Evolutionary conservation across 768 basidiomycete species (phyloP).

Genomic region (Leccinum pellstonianum): DNA sequence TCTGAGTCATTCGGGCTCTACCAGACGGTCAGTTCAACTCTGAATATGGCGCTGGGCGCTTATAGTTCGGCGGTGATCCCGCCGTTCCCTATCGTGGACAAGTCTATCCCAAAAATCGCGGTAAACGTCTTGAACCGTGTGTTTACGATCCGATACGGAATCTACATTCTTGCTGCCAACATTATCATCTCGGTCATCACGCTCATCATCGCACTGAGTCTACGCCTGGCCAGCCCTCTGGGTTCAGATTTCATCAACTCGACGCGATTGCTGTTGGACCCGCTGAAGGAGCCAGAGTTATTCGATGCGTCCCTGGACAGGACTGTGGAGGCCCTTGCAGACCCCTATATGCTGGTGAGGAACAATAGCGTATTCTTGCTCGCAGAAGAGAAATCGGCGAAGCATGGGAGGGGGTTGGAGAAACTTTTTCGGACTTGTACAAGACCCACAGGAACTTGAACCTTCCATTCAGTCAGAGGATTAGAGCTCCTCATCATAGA

Average conservation of each 20-base stretch:
- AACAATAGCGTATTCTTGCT: neutral
- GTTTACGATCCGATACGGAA: neutral
- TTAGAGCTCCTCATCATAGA: no score
- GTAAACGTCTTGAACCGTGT: neutral
- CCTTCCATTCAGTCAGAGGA: neutral
- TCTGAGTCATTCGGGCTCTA: no score
- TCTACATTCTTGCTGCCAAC: neutral
- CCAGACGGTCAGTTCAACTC: neutral
- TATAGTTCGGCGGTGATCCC: neutral
- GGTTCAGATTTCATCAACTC: conserved; percentile 8
- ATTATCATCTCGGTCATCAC: conserved; percentile 2
- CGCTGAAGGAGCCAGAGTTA: conserved; percentile 10
- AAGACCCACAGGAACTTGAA: neutral
- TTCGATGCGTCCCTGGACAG: conserved; percentile 7
- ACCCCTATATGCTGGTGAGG: neutral
- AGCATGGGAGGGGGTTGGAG: neutral
- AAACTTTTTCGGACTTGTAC: neutral
- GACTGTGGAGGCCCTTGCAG: neutral
- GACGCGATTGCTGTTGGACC: neutral
- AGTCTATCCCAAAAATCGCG: no score
- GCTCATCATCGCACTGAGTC: conserved; percentile 3
- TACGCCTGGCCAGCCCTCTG: conserved; percentile 4
- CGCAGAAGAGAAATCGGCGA: neutral
- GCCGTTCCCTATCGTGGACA: no score
- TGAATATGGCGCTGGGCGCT: neutral